These are phyloP conservation scores for Thelonectria olida DNA, from an alignment of 2,329 filamentous ascomycete species.

Conservation along the genomic window DNA sequence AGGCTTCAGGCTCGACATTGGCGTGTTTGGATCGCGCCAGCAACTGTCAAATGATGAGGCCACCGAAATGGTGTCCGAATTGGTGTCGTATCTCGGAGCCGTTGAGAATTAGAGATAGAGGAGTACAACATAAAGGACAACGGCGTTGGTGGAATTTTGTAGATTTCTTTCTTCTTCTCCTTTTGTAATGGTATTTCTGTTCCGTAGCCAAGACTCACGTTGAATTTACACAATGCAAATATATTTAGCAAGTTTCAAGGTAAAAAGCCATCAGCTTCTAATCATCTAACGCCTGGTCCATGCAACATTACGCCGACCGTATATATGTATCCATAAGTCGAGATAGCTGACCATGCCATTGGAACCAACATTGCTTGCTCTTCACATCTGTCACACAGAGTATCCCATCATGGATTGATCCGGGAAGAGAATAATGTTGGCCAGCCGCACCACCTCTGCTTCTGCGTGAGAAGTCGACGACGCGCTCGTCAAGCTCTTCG, in stretches of 20 bases:
- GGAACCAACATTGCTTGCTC: neutral
- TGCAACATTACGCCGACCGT: neutral
- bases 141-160: neutral
- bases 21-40: slow-evolving; percentile 49
- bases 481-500: slow-evolving; percentile 38
- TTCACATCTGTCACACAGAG: slow-evolving; percentile 33
- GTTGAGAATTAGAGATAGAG: slow-evolving; percentile 4
- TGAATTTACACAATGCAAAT: slow-evolving; percentile 9
- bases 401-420: slow-evolving; percentile 53
- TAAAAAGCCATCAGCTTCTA: neutral
- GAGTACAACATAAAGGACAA: neutral
- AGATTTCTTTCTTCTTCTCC: neutral
- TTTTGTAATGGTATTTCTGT: neutral
- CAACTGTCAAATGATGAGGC: slow-evolving; percentile 41
- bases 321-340: neutral
- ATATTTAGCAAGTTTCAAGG: neutral
- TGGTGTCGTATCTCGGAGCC: slow-evolving; percentile 32
- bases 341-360: neutral
- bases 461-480: slow-evolving; percentile 51
- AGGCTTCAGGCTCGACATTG: slow-evolving; percentile 46
- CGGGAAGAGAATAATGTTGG: slow-evolving; percentile 66
- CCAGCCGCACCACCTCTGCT: slow-evolving; percentile 61
- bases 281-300: slow-evolving; percentile 4
- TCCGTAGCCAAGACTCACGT: neutral
- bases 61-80: slow-evolving; percentile 33